Conservation (phyloP, 352 stramenopile species). For the Pythium brachiatum region DNA sequence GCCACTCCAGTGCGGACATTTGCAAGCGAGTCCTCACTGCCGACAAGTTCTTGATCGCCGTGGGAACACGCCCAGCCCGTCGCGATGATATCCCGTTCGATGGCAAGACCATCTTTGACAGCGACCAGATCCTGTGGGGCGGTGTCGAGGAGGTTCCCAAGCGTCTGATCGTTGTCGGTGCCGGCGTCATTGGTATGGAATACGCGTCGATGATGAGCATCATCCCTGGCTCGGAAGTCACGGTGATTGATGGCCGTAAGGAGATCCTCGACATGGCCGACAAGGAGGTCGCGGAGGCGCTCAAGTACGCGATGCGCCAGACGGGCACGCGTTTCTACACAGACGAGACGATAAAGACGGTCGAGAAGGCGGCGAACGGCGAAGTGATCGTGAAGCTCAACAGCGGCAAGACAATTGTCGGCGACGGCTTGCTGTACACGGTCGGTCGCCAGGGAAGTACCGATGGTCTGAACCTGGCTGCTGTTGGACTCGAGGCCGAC, state of each 20-base stretch:
- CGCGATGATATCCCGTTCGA: conserved; percentile 85
- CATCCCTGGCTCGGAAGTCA: conserved; percentile 87
- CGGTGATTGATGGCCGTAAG: conserved; percentile 85
- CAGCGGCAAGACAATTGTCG: conserved; percentile 84
- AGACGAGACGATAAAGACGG: conserved; percentile 74
- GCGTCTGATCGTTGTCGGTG: conserved; percentile 78
- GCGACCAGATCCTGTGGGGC: conserved; percentile 83
- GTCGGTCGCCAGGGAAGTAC: conserved; percentile 85
- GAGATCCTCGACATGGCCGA: conserved; percentile 89
- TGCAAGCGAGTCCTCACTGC: conserved; percentile 85
- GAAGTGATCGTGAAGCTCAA: conserved; percentile 80
- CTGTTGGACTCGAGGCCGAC: conserved; percentile 74
- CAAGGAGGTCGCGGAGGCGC: conserved; percentile 80
- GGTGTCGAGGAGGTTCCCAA: conserved; percentile 68
- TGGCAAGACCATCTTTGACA: conserved; percentile 83
- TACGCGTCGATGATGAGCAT: conserved; percentile 92
- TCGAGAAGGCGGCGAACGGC: conserved; percentile 57
- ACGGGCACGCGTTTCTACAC: conserved; percentile 85
- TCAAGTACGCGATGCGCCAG: conserved; percentile 88
- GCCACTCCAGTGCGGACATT: conserved; percentile 73
- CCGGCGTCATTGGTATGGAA: conserved; percentile 90
- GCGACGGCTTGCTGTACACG: conserved; percentile 85
- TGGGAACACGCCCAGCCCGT: conserved; percentile 80
- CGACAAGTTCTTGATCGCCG: conserved; percentile 85
- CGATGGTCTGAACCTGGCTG: conserved; percentile 77